Evolutionary conservation across 108 stramenopile species (phyloP).

Genomic region (Cyclotella choctawhatcheeana): DNA sequence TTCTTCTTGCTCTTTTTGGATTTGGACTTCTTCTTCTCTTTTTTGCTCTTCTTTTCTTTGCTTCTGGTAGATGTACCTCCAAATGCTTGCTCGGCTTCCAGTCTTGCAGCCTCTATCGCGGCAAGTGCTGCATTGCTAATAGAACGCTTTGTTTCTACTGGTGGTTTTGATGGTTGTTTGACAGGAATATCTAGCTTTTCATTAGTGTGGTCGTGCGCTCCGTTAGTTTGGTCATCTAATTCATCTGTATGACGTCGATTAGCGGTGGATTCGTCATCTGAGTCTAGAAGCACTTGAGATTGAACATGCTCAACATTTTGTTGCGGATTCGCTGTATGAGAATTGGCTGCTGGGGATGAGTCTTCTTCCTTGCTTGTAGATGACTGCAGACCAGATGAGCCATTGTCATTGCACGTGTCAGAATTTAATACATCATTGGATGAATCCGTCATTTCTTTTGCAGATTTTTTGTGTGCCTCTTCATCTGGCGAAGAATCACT

Average conservation of each 20-base stretch:
- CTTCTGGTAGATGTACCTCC: not conserved
- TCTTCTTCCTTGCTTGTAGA: too few relatives aligned
- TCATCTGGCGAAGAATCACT: too few relatives aligned
- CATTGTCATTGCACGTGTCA: too few relatives aligned
- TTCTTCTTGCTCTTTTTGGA: conserved; percentile 12
- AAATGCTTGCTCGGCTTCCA: conserved; percentile 6
- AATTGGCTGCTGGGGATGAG: too few relatives aligned
- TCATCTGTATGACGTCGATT: too few relatives aligned
- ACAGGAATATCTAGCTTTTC: not conserved
- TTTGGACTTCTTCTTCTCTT: conserved; percentile 11
- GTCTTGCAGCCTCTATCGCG: conserved; percentile 10
- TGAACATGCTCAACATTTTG: too few relatives aligned
- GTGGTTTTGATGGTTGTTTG: not conserved
- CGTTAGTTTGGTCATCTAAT: not conserved
- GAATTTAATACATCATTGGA: too few relatives aligned
- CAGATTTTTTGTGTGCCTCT: too few relatives aligned
- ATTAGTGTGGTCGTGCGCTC: not conserved
- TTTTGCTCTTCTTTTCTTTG: conserved; percentile 5
- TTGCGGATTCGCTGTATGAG: too few relatives aligned
- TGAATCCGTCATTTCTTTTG: too few relatives aligned
- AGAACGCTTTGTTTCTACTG: not conserved
- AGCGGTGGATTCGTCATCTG: conserved; percentile 8
- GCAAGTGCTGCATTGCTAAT: conserved; percentile 7
- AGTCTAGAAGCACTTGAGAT: conserved; percentile 1
- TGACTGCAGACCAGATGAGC: too few relatives aligned